Percentiles rank a stretch among this genome's conserved stretches.
Conservation (phyloP, 345 rosid genomes). For the Populus davidiana region DNA sequence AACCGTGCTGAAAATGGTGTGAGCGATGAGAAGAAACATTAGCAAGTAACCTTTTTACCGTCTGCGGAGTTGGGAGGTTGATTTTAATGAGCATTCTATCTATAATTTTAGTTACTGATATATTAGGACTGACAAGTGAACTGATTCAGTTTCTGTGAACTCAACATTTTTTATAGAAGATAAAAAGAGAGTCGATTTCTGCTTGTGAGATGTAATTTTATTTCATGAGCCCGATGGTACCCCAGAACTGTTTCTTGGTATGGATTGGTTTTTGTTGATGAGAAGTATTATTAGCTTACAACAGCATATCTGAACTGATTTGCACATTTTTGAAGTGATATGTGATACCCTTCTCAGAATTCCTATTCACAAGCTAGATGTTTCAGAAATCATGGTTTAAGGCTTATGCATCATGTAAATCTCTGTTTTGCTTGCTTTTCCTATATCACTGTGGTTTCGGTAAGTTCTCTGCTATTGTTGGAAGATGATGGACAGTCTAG, state of each 20-base stretch:
- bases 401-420: background rate
- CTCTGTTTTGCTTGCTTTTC: background rate
- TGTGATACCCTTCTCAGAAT: background rate
- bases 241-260: background rate
- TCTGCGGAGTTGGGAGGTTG: slow-evolving; percentile 16
- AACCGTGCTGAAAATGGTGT: slow-evolving; percentile 57
- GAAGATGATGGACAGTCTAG: background rate
- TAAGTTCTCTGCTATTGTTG: background rate
- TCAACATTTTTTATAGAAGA: slow-evolving; percentile 9
- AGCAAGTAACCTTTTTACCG: slow-evolving; percentile 18
- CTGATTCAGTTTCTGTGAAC: slow-evolving; percentile 19
- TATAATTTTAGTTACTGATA: slow-evolving; percentile 15
- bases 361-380: background rate
- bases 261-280: background rate
- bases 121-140: slow-evolving; percentile 30
- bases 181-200: slow-evolving; percentile 19
- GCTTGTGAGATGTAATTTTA: slow-evolving; percentile 19
- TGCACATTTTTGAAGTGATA: background rate
- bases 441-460: background rate
- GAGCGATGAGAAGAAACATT: slow-evolving; percentile 56
- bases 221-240: background rate
- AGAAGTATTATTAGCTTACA: background rate
- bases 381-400: slow-evolving; percentile 2
- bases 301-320: background rate
- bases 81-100: slow-evolving; percentile 22